These are phyloP conservation scores for Rhizopogon roseolus DNA, from an alignment of 768 basidiomycete species.

Conservation along the genomic window DNA sequence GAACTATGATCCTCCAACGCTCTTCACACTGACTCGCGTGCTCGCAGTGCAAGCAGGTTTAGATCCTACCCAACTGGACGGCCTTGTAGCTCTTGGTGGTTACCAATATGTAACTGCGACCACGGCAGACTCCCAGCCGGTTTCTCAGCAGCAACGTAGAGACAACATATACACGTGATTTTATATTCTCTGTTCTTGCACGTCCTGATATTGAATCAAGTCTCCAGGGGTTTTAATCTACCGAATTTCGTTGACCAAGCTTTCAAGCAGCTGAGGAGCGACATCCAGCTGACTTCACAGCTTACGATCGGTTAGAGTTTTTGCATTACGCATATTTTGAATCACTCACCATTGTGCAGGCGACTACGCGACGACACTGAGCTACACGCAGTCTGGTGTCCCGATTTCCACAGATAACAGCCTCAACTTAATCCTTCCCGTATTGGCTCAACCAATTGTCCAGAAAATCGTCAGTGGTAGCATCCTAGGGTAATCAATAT, in stretches of 20 bases:
- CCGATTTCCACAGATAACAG: conserved; percentile 57
- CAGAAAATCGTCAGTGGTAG: conserved; percentile 63
- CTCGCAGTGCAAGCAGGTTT: conserved; percentile 63
- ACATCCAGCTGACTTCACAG: conserved; percentile 50
- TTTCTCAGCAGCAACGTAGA: conserved; percentile 25
- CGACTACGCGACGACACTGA: conserved; percentile 56
- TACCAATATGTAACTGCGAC: conserved; percentile 44
- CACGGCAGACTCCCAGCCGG: conserved; percentile 27
- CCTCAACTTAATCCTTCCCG: conserved; percentile 59
- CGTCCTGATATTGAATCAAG: not conserved
- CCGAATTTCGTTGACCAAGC: conserved; percentile 59
- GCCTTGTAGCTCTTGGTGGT: conserved; percentile 63
- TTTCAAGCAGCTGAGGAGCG: conserved; percentile 59
- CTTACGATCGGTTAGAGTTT: conserved; percentile 48
- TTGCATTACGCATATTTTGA: not conserved
- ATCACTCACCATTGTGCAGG: conserved; percentile 33
- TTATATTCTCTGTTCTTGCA: not conserved
- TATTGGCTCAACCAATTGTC: conserved; percentile 71
- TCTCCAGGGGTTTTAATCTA: conserved; percentile 53
- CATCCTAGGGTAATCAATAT: conserved; percentile 38
- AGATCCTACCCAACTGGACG: conserved; percentile 56
- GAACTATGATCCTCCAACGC: conserved; percentile 62
- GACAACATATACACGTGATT: conserved; percentile 52
- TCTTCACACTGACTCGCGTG: conserved; percentile 68
- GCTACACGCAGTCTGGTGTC: conserved; percentile 54